Conservation (phyloP, 2,329 filamentous ascomycete genomes). For the Pseudogymnoascus destructans region DNA sequence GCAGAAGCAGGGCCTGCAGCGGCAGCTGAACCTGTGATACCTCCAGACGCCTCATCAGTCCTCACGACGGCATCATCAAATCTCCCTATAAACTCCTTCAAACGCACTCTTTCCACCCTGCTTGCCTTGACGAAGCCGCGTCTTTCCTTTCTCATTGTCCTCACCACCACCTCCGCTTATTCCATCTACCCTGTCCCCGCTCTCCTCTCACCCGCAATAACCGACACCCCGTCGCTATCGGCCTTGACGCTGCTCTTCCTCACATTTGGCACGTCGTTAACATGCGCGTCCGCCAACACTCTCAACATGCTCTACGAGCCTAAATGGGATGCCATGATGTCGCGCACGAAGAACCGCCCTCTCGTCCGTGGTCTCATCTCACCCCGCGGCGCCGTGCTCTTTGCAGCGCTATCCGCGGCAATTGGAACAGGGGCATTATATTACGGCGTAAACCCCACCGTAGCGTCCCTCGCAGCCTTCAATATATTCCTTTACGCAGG, state of each 20-base stretch:
- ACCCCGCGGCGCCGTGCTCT: slow-evolving; percentile 56
- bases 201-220: slow-evolving; percentile 57
- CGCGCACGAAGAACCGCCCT: slow-evolving; percentile 79
- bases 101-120: slow-evolving; percentile 62
- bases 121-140: slow-evolving; percentile 93
- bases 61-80: slow-evolving; percentile 40
- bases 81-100: slow-evolving; percentile 38
- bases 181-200: slow-evolving; percentile 86
- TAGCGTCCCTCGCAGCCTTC: slow-evolving; percentile 66
- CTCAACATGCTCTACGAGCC: slow-evolving; percentile 97
- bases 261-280: slow-evolving; percentile 76
- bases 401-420: slow-evolving; percentile 61
- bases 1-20: slow-evolving; percentile 15
- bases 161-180: slow-evolving; percentile 83
- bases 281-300: slow-evolving; percentile 82
- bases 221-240: slow-evolving; percentile 63
- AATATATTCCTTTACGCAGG: slow-evolving; percentile 89
- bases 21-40: slow-evolving; percentile 24
- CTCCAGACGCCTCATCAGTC: slow-evolving; percentile 40
- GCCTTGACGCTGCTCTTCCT: slow-evolving; percentile 87
- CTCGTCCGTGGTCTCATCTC: slow-evolving; percentile 72
- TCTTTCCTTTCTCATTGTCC: slow-evolving; percentile 77
- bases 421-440: slow-evolving; percentile 63
- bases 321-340: slow-evolving; percentile 82
- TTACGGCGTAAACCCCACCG: slow-evolving; percentile 87